Evolutionary conservation across 2,329 filamentous ascomycete genomes (phyloP), one percentile per base, ranked within the genome.

Genomic region (Neofusicoccum cordaticola): DNA sequence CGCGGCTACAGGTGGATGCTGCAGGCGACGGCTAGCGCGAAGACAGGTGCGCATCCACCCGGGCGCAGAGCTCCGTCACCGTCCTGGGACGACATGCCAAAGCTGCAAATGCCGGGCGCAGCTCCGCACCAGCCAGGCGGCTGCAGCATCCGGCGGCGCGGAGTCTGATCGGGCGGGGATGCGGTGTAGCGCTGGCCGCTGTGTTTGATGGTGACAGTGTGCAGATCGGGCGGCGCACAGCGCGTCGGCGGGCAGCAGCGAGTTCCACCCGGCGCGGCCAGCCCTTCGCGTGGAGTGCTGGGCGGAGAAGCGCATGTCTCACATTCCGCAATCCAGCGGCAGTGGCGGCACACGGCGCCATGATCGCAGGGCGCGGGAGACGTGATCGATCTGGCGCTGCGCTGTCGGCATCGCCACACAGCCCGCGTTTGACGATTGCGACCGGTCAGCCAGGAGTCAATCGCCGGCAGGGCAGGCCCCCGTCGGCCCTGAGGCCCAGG

Each of bases 251-350:
- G 53, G 39, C 53, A 35, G 39, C 39, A 34, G 53, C 53, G 45
- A 8, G 42, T 44, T n/a, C 42, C 13, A 44, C 42, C 4, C 42
- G 13, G 15, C 15, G 42, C n/a, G 42, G 42, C 15, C 48, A n/a
- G 48, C 48, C 27, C 48, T n/a, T 52, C 27, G 48, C 27, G 27
- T 48, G 45, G 52, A 34, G 22, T 45, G 22, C 15, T 35, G 27
- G 56, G 27, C 41, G 42, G 56, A 60, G 56, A 60, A 47, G 56
- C 42, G 56, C 56, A 60, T 60, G 56, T 60, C 56, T 60, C 56
- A 60, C 56, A 34, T 47, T 47, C n/a, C 31, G 56, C 41, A 47
- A 58, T 34, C 39, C 39, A 58, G 53, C 53, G 53, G 53, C 53
- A 58, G 53, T 58, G 53, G 53, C 53, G 53, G 53, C 53, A 27